Percentiles rank a stretch among this genome's conserved stretches.
These are phyloP conservation scores for Penicillium sp. DNA, from an alignment of 2,329 filamentous ascomycete species.

Conservation along the genomic window DNA sequence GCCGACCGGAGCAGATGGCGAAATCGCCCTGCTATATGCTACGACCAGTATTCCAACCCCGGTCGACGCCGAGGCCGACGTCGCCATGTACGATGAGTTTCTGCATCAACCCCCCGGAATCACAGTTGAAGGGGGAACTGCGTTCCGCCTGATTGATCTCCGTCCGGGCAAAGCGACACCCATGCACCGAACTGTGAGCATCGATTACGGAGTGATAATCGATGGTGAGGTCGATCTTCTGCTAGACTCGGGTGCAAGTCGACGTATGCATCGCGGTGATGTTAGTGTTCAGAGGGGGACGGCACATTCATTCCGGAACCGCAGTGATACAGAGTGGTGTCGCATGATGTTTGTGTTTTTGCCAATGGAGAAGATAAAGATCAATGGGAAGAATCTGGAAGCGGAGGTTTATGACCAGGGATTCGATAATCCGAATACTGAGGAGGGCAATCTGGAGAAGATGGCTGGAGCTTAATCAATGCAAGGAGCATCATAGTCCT, in stretches of 20 bases:
- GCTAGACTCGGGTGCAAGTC: slow-evolving; percentile 35
- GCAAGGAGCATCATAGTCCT: not conserved
- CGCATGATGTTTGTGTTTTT: slow-evolving; percentile 34
- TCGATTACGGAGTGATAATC: slow-evolving; percentile 40
- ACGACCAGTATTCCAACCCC: slow-evolving; percentile 29
- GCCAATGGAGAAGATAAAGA: slow-evolving; percentile 29
- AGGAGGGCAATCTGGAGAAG: not conserved
- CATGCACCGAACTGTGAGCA: slow-evolving; percentile 38
- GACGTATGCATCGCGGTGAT: slow-evolving; percentile 35
- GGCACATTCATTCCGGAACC: slow-evolving; percentile 31
- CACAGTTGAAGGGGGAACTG: slow-evolving; percentile 30
- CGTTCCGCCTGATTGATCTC: slow-evolving; percentile 36
- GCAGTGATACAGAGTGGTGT: slow-evolving; percentile 27
- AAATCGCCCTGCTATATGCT: slow-evolving; percentile 32
- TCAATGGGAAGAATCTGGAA: slow-evolving; percentile 53
- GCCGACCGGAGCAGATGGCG: slow-evolving; percentile 29
- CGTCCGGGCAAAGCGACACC: slow-evolving; percentile 32
- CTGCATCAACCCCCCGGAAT: slow-evolving; percentile 35
- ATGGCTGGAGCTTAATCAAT: not conserved
- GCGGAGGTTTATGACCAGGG: slow-evolving; percentile 38
- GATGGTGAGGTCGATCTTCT: slow-evolving; percentile 38
- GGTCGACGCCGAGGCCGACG: slow-evolving; percentile 32
- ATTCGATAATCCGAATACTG: slow-evolving; percentile 15
- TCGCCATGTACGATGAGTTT: slow-evolving; percentile 33
- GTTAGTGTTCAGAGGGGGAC: slow-evolving; percentile 35